phyloP scores from a whole-genome alignment of 179 eudicot species.

The Silene vulgaris region DNA sequence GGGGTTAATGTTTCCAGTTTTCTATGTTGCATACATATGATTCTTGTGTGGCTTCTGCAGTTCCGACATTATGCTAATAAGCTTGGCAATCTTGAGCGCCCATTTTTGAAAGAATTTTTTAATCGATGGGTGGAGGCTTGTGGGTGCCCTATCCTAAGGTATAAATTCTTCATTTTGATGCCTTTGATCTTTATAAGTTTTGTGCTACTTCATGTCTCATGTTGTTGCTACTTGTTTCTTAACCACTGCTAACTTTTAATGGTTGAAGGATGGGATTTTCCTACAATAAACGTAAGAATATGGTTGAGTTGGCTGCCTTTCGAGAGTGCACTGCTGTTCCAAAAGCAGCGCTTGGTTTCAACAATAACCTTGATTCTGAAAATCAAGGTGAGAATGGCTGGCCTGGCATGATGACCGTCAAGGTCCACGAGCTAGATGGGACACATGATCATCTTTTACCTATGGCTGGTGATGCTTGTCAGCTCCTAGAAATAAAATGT shows the following conservation, averaged over 20 bases:
- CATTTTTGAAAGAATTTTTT: slow-evolving; percentile 91
- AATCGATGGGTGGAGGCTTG: slow-evolving; percentile 96
- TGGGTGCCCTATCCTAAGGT: slow-evolving; percentile 93
- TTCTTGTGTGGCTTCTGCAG: slow-evolving; percentile 34
- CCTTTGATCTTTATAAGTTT: not conserved
- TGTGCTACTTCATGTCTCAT: slow-evolving; percentile 1
- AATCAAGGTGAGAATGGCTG: slow-evolving; percentile 77
- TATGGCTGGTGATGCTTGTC: slow-evolving; percentile 97
- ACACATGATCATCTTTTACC: slow-evolving; percentile 97
- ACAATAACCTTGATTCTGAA: slow-evolving; percentile 53
- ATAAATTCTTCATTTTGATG: slow-evolving; percentile 22
- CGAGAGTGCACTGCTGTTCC: slow-evolving; percentile 78
- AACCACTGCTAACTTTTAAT: slow-evolving; percentile 15
- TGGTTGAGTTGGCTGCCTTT: slow-evolving; percentile 74
- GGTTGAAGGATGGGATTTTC: slow-evolving; percentile 84
- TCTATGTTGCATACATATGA: slow-evolving; percentile 5
- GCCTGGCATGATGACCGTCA: slow-evolving; percentile 99
- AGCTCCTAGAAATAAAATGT: slow-evolving; percentile 85
- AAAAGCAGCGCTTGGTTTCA: slow-evolving; percentile 34
- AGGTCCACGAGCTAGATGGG: slow-evolving; percentile 98
- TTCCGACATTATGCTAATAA: slow-evolving; percentile 92
- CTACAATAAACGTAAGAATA: slow-evolving; percentile 84
- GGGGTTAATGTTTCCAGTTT: not conserved
- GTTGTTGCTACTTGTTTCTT: slow-evolving; percentile 14
- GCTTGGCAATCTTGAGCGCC: slow-evolving; percentile 95